Evolutionary conservation across 805 yeast species (phyloP), one percentile per base, ranked within the genome.

Genomic region (Metschnikowia kunwiensis): DNA sequence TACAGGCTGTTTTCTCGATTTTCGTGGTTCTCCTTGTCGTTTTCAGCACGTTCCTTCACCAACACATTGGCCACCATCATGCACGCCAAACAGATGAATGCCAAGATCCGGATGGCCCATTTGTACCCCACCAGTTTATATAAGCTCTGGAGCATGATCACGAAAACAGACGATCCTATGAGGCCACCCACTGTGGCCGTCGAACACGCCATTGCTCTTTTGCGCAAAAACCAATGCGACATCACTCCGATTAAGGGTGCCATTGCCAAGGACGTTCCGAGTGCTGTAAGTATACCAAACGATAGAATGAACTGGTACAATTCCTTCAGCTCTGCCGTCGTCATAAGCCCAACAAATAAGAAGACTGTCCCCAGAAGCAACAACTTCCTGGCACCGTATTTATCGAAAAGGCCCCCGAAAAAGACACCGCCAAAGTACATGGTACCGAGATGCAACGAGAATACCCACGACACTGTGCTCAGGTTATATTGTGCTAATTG

Each of bases 31-130:
- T n/a, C n/a, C n/a, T n/a, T n/a, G 5, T 20, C 21, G 5, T 13
- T 13, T 5, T 17, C 34, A 3, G 14, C 5, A 12, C 46, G 22
- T 15, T 41, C 46, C 17, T 28, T 38, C 15, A 44, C 45, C 29
- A 41, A 24, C 21, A 41, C 20, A 9, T 31, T 35, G 36, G 44
- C 19, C 10, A 43, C 31, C 14, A 37, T 8, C 47, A 50, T 45
- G 35, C 74, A 66, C 5, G 51, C 63, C 4, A 68, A 46, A 41
- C 73, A 71, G 8, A 75, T 51, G 44, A 77, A 68, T 0, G 75
- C 75, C 31, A 75, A 55, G 11, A 67, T 58, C 33, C 82, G 61
- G 28, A 73, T 61, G 3, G 77, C 70, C 81, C 82, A 77, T 8
- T 60, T 63, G 47, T 72, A 75, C 1, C 82, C 82, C 16, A 74